phyloP scores from a whole-genome alignment of 73 alveolate species.

The Paramecium sexaurelia region DNA sequence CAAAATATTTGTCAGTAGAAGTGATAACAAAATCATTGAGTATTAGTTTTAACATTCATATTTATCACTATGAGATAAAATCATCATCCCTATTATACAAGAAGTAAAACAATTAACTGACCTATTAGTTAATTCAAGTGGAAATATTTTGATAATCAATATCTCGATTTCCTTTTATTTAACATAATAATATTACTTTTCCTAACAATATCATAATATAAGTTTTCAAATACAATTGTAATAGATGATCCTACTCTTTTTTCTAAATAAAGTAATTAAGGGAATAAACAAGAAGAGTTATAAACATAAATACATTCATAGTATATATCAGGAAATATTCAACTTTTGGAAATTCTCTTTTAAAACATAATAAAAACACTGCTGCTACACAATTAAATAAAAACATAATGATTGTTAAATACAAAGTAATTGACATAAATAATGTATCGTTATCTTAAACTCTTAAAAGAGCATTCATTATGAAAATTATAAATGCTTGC shows the following conservation, averaged over 20 bases:
- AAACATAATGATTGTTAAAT: slow-evolving; percentile 30
- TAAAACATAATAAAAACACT: slow-evolving; percentile 3
- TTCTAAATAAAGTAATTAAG: not conserved
- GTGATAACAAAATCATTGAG: slow-evolving; percentile 1
- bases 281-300: slow-evolving; percentile 19
- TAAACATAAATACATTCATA: slow-evolving; percentile 34
- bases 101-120: slow-evolving; percentile 22
- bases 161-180: slow-evolving; percentile 17
- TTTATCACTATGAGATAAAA: not conserved
- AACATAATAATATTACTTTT: not conserved
- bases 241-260: not conserved
- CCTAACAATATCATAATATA: not conserved
- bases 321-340: slow-evolving; percentile 30
- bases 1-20: not conserved
- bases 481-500: not conserved
- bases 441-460: not conserved
- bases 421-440: slow-evolving; percentile 11
- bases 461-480: slow-evolving; percentile 16
- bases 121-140: slow-evolving; percentile 24
- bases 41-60: not conserved
- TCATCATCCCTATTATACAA: not conserved
- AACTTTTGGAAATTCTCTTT: slow-evolving; percentile 18
- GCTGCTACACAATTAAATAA: slow-evolving; percentile 1
- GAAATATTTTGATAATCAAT: not conserved
- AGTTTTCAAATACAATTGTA: not conserved